Evolutionary conservation across 768 basidiomycete genomes (phyloP).

Genomic region (Sporobolomyces phaffii): DNA sequence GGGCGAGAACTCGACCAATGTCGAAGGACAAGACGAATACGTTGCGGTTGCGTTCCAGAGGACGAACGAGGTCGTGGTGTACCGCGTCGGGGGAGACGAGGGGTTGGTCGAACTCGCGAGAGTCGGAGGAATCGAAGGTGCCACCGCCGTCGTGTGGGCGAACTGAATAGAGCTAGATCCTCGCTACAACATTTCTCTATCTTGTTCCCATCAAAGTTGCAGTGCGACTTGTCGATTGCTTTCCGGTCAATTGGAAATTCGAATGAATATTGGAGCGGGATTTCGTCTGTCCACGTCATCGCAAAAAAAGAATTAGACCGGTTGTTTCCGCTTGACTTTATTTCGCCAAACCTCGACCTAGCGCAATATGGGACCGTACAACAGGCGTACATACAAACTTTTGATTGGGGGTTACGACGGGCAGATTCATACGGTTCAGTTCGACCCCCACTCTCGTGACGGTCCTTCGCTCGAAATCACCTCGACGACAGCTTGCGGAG

Average conservation of each 20-base stretch:
- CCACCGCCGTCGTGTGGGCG: slow-evolving; percentile 20
- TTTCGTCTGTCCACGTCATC: too few species aligned
- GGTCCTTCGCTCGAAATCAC: background rate
- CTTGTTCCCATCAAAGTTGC: too few species aligned
- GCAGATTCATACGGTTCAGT: slow-evolving; percentile 11
- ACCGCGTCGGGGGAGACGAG: background rate
- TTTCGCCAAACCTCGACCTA: too few species aligned
- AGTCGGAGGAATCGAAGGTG: slow-evolving; percentile 11
- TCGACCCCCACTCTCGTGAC: background rate
- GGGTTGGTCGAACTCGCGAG: slow-evolving; percentile 20
- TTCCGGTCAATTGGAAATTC: too few species aligned
- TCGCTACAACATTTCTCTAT: background rate
- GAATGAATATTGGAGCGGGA: too few species aligned
- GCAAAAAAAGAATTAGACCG: too few species aligned
- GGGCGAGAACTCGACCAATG: too few species aligned
- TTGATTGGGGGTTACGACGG: slow-evolving; percentile 25
- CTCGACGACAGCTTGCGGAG: background rate
- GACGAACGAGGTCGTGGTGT: slow-evolving; percentile 32
- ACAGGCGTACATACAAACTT: too few species aligned
- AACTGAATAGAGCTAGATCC: background rate
- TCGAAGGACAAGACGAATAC: background rate
- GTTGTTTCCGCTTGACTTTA: too few species aligned
- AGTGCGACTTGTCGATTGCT: too few species aligned
- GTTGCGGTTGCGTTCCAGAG: slow-evolving; percentile 27
- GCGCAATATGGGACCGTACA: too few species aligned